A percentile compares a stretch with the other conserved stretches of the same genome.
Conservation (phyloP, 495 filamentous ascomycete species). For the Lepidopterella palustris region DNA sequence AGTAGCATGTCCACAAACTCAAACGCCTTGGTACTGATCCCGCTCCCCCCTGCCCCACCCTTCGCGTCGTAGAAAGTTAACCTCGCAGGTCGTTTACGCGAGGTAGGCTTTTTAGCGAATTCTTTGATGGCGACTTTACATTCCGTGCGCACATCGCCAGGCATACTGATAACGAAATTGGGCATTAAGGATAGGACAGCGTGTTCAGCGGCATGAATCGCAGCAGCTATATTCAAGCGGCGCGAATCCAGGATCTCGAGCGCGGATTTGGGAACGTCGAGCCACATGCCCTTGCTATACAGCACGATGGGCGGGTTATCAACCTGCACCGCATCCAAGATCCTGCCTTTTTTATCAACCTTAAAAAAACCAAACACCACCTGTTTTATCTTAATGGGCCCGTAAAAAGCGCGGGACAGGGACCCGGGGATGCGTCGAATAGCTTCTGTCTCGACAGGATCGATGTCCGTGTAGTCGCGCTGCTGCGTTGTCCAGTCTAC, state of each 20-base stretch:
- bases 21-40: conserved; percentile 86
- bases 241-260: conserved; percentile 69
- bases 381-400: conserved; percentile 72
- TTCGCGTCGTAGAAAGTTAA: conserved; percentile 94
- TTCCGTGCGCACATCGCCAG: conserved; percentile 87
- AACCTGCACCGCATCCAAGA: conserved; percentile 88
- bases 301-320: conserved; percentile 87
- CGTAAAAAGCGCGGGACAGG: conserved; percentile 66
- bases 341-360: conserved; percentile 68
- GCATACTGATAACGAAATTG: conserved; percentile 79
- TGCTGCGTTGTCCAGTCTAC: conserved; percentile 95
- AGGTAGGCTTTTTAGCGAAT: conserved; percentile 66
- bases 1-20: conserved; percentile 81
- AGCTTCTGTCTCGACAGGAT: conserved; percentile 81
- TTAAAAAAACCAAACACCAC: conserved; percentile 97
- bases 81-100: conserved; percentile 77
- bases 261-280: conserved; percentile 75
- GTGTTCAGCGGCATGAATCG: conserved; percentile 93
- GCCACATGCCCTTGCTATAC: conserved; percentile 88
- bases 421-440: conserved; percentile 60
- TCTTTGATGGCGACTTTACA: conserved; percentile 77
- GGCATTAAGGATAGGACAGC: conserved; percentile 81
- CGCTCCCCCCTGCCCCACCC: conserved; percentile 73
- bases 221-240: conserved; percentile 74
- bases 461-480: conserved; percentile 91